Percentiles rank a stretch among this genome's conserved stretches.
Conservation (phyloP, 768 basidiomycete genomes). For the Gloeophyllum trabeum region DNA sequence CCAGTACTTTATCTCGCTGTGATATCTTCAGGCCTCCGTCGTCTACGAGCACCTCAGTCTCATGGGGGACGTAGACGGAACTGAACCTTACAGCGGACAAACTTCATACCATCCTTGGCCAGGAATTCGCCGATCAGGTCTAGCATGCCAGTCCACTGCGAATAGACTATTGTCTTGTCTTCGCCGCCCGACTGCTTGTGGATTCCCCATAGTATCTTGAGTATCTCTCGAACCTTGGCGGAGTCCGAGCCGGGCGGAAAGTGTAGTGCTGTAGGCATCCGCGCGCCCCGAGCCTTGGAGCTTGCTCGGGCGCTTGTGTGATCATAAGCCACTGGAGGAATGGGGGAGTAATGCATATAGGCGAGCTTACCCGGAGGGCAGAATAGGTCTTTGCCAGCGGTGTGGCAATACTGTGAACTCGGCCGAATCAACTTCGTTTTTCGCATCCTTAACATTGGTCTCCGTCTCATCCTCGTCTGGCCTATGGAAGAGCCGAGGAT, state of each 20-base stretch:
- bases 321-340: slow-evolving; percentile 13
- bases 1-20: slow-evolving; percentile 56
- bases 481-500: slow-evolving; percentile 63
- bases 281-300: slow-evolving; percentile 10
- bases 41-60: slow-evolving; percentile 29
- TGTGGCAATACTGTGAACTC: slow-evolving; percentile 48
- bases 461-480: slow-evolving; percentile 55
- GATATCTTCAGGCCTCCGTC: slow-evolving; percentile 67
- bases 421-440: slow-evolving; percentile 18
- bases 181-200: slow-evolving; percentile 35
- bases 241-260: slow-evolving; percentile 55
- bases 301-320: slow-evolving; percentile 27
- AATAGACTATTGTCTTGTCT: slow-evolving; percentile 88
- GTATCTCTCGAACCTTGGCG: slow-evolving; percentile 74
- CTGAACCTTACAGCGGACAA: slow-evolving; percentile 59
- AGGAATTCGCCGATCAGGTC: slow-evolving; percentile 75
- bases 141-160: slow-evolving; percentile 72
- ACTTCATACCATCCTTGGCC: slow-evolving; percentile 44
- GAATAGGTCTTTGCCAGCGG: slow-evolving; percentile 38
- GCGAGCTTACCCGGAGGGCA: not conserved
- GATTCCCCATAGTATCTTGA: slow-evolving; percentile 52
- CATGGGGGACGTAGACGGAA: slow-evolving; percentile 5
- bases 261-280: slow-evolving; percentile 8
- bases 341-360: not conserved
- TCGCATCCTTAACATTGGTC: slow-evolving; percentile 40